phyloP scores from a whole-genome alignment of 108 stramenopile species.

The Nannochloropsis salina region DNA sequence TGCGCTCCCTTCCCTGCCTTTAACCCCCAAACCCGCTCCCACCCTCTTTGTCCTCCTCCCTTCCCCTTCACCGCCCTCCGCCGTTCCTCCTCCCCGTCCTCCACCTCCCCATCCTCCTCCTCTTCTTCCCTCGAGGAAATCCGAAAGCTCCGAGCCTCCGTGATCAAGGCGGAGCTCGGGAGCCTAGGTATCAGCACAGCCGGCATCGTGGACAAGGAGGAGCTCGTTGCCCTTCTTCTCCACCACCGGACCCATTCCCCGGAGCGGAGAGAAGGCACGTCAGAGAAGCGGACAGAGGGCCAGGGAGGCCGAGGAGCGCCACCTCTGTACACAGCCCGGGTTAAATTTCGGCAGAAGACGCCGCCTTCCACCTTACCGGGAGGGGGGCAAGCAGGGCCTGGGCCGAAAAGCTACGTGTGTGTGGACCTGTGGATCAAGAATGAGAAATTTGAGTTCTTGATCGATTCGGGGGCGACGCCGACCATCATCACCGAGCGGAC shows the following conservation, averaged over 20 bases:
- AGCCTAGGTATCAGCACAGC: not conserved
- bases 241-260: not conserved
- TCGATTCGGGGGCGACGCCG: not conserved
- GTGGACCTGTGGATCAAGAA: not conserved
- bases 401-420: not conserved
- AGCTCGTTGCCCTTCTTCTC: not conserved
- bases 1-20: not conserved
- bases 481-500: conserved; percentile 6
- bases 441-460: not conserved
- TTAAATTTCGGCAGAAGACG: not conserved
- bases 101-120: not conserved
- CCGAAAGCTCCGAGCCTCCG: not conserved
- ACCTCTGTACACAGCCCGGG: not conserved
- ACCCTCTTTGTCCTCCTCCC: not conserved
- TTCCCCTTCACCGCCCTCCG: not conserved
- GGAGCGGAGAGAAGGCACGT: not conserved
- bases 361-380: conserved; percentile 7
- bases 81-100: not conserved
- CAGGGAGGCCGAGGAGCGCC: not conserved
- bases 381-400: not conserved
- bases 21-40: not conserved
- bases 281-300: not conserved
- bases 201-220: not conserved
- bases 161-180: not conserved
- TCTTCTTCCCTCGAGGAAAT: not conserved